A percentile compares a stretch with the other conserved stretches of the same genome.
Evolutionary conservation across 768 basidiomycete species (phyloP).

Genomic region (Tremella mesenterica): DNA sequence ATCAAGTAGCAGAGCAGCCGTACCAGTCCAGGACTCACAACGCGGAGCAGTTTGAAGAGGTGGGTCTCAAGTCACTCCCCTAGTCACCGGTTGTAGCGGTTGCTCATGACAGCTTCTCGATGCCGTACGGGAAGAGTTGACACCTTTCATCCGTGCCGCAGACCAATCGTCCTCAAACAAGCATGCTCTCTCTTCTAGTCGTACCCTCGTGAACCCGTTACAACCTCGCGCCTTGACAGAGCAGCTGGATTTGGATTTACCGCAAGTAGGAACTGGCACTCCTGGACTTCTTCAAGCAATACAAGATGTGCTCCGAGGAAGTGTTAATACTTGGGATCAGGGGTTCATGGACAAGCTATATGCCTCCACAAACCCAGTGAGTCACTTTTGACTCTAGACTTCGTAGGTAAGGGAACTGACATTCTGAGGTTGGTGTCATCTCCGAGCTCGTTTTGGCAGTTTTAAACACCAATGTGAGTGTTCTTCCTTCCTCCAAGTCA

Average conservation of each 20-base stretch:
- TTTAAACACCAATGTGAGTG: slow-evolving; percentile 22
- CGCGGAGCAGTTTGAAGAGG: too few species aligned
- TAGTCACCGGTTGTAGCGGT: too few species aligned
- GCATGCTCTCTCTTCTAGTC: slow-evolving; percentile 3
- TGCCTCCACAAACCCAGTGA: slow-evolving; percentile 22
- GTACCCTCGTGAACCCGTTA: too few species aligned
- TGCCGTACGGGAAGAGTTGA: slow-evolving; percentile 12
- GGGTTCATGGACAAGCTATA: slow-evolving; percentile 35
- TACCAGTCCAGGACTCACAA: too few species aligned
- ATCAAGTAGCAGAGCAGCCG: too few species aligned
- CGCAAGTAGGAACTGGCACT: slow-evolving; percentile 8
- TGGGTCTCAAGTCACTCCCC: too few species aligned
- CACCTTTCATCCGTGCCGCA: slow-evolving; percentile 11
- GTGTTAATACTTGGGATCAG: slow-evolving; percentile 27
- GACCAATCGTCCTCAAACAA: neutral
- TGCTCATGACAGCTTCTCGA: slow-evolving; percentile 11
- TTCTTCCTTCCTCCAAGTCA: neutral
- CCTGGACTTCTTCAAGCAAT: slow-evolving; percentile 14
- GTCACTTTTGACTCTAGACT: neutral
- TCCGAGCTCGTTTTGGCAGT: slow-evolving; percentile 22
- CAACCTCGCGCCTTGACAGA: slow-evolving; percentile 1
- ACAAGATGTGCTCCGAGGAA: slow-evolving; percentile 11
- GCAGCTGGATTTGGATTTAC: slow-evolving; percentile 7
- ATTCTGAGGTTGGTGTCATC: slow-evolving; percentile 17
- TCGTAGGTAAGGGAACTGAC: neutral